Base-by-base conservation (phyloP, 805 yeast genomes). In the Hanseniaspora pseudoguilliermondii region DNA sequence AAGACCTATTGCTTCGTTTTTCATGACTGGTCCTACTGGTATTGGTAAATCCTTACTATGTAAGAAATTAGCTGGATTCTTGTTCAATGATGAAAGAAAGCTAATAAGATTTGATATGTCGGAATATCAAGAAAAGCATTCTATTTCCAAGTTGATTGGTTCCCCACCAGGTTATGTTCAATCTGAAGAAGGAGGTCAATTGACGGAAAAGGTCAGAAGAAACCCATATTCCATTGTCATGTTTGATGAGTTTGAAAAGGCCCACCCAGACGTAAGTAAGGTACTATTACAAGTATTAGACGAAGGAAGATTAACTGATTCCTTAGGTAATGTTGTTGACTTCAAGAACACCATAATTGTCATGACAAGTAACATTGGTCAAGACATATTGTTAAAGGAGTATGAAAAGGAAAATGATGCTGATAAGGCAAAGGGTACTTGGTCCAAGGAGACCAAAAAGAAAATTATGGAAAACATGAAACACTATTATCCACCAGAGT, bases 141-240 rank as follows among this genome's bases (percentile, higher is more conserved):
- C 95, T 0, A 82, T 93, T 7, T 84, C 96, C 47, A 79, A 97
- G 60, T 76, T 91, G 60, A 89, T 91, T 62, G 98, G 98, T 52
- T 93, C 97, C 0, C 98, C 98, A 5, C 98, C 98, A 34, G 97
- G 97, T 8, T 91, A 91, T 67, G 96, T 91, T 23, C 93, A 96
- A 54, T 90, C 89, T 71, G 98, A 91, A 65, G 73, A 79, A 41
- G 86, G 89, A 66, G 98, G 98, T 52, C 97, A 93, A 69, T 75
- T 93, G 60, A 93, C 98, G 1, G 97, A 93, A 69, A 95, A 96
- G 6, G 95, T 93, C 10, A 79, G 96, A 66, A 79, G 97, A 64
- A 90, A 89, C 65, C 98, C 98, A 9, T 91, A 91, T 62, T 78
- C 97, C 0, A 96, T 91, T 29, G 84, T 91, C 1, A 71, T 91